These are phyloP conservation scores for Yamadazyma dushanensis DNA, from an alignment of 1,139 yeast species.

Conservation along the genomic window DNA sequence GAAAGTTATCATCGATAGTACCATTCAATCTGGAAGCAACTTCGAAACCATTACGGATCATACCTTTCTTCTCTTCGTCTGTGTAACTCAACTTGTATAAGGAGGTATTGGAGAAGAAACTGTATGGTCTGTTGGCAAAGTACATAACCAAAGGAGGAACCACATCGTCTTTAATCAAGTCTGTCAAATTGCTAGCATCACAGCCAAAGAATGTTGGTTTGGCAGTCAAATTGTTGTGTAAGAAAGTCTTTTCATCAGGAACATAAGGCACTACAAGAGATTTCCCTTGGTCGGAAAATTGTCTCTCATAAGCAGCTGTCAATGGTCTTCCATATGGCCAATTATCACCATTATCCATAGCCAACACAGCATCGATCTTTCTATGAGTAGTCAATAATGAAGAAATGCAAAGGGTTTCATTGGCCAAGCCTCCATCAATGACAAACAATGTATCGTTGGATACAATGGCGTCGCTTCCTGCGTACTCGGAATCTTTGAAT, in stretches of 20 bases:
- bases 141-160: constrained; percentile 41
- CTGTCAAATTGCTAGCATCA: constrained; percentile 39
- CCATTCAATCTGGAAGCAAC: constrained; percentile 29
- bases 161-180: constrained; percentile 32
- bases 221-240: constrained; percentile 37
- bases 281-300: constrained; percentile 30
- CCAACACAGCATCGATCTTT: constrained; percentile 36
- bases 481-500: constrained; percentile 45
- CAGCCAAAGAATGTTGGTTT: constrained; percentile 48
- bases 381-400: constrained; percentile 37
- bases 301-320: constrained; percentile 34
- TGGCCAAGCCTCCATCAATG: constrained; percentile 46
- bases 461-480: constrained; percentile 27
- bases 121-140: constrained; percentile 42
- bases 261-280: constrained; percentile 35
- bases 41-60: constrained; percentile 42
- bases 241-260: constrained; percentile 34
- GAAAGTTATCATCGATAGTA: constrained; percentile 39
- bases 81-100: constrained; percentile 34
- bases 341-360: constrained; percentile 40
- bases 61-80: constrained; percentile 34
- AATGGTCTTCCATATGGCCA: constrained; percentile 42
- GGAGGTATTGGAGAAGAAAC: constrained; percentile 38
- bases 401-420: constrained; percentile 38
- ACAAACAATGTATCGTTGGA: constrained; percentile 35